phyloP scores from a whole-genome alignment of 2,329 filamentous ascomycete genomes.

The Fusarium clavum region DNA sequence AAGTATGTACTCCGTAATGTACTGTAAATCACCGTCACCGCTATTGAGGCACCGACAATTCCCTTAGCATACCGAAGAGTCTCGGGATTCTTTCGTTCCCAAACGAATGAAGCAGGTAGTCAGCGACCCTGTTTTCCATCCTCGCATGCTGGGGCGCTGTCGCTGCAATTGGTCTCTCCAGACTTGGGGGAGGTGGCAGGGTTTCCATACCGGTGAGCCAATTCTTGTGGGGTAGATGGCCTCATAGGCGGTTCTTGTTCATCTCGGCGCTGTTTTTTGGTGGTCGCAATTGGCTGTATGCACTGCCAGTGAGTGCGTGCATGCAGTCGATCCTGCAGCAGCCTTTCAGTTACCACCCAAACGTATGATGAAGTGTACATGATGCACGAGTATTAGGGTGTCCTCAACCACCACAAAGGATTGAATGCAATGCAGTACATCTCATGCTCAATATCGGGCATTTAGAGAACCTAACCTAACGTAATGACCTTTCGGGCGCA shows the following conservation, averaged over 20 bases:
- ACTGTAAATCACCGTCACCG: constrained; percentile 14
- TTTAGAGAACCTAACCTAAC: constrained; percentile 21
- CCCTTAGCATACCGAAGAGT: background rate
- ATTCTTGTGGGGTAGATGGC: constrained; percentile 37
- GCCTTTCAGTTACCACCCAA: background rate
- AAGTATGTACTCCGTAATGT: background rate
- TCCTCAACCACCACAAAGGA: too few relatives aligned
- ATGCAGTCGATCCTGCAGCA: constrained; percentile 8
- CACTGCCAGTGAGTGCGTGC: constrained; percentile 2
- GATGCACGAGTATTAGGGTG: background rate
- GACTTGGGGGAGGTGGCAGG: constrained; percentile 4
- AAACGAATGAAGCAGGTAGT: constrained; percentile 32
- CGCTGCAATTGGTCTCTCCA: constrained; percentile 36
- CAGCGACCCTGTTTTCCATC: constrained; percentile 22
- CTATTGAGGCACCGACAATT: constrained; percentile 1
- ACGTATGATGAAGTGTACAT: constrained; percentile 24
- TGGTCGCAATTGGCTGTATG: constrained; percentile 7
- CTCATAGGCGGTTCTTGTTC: constrained; percentile 28
- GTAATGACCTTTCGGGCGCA: constrained; percentile 15
- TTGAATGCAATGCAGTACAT: background rate
- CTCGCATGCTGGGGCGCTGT: constrained; percentile 11
- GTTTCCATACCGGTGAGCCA: constrained; percentile 40
- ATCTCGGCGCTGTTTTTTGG: constrained; percentile 21
- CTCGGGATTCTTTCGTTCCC: constrained; percentile 17
- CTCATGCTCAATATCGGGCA: constrained; percentile 7